Evolutionary conservation across 1,284 basidiomycete genomes (phyloP).

Genomic region (Microbotryum violaceum): DNA sequence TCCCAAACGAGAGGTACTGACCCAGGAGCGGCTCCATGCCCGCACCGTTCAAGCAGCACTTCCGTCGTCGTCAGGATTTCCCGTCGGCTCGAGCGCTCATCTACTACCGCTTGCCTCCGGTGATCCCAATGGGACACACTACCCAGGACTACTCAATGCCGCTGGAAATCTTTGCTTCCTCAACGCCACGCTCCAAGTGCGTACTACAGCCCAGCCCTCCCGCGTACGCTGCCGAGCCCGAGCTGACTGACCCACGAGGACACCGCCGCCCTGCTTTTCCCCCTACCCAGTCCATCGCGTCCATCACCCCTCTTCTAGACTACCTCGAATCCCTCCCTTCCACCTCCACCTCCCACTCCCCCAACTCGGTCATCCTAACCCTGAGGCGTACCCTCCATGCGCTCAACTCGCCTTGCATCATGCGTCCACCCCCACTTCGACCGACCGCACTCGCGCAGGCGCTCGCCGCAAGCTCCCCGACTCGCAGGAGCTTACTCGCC

Average conservation of each 20-base stretch:
- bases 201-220: constrained; percentile 20
- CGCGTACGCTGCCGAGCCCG: neutral
- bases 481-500: constrained; percentile 56
- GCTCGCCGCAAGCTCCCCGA: constrained; percentile 51
- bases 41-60: too few species aligned
- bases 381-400: constrained; percentile 41
- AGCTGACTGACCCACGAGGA: neutral
- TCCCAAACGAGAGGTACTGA: too few species aligned
- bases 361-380: constrained; percentile 72
- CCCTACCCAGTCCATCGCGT: constrained; percentile 14
- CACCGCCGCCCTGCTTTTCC: neutral
- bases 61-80: too few species aligned
- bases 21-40: too few species aligned
- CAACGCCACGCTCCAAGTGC: constrained; percentile 83
- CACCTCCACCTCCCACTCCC: constrained; percentile 42
- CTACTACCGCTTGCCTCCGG: too few species aligned
- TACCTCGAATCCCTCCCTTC: constrained; percentile 47
- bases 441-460: constrained; percentile 64
- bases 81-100: too few species aligned
- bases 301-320: constrained; percentile 54
- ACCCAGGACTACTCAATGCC: constrained; percentile 81
- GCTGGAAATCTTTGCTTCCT: constrained; percentile 94
- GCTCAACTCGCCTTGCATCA: constrained; percentile 33
- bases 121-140: constrained; percentile 45
- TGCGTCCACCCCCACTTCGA: constrained; percentile 54